Evolutionary conservation across 441 rosid species (phyloP), one percentile per base, ranked within the genome.

Genomic region (Euphorbia schlechtendalii): DNA sequence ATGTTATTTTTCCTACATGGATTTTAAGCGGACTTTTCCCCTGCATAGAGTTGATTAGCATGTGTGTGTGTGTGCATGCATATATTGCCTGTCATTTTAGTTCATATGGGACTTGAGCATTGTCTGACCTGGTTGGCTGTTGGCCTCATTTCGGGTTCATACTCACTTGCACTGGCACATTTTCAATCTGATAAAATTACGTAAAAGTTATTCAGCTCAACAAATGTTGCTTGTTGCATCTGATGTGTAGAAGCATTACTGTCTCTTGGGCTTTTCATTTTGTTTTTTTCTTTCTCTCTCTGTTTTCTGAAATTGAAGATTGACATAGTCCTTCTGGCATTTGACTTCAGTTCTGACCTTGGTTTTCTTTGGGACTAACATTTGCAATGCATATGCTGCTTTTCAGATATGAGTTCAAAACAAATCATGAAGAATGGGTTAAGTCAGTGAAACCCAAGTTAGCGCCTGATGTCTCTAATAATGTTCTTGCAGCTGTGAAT

Each of bases 391-490:
- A 43, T 68, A 41, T 40, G 45, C 59, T 69, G 41, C 66, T 64
- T 76, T 78, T 64, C 84, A 93, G 99, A 73, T 88, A 75, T 77
- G 99, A 90, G 75, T 90, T 93, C 77, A 88, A 74, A 81, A 82
- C 92, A 70, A 93, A 84, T 78, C 85, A 93, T 73, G 95, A 86
- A 82, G 97, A 86, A 67, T 93, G 99, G 99, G 76, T 87, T 67
- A 78, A 75, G 65, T 78, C 92, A 48, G 88, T 82, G 76, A 85
- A 84, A 74, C 96, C 96, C 51, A 82, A 76, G 72, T 74, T 90
- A 62, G 94, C 87, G 67, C 75, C 86, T 77, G 77, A 73, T 77
- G 77, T 82, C 51, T 81, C 86, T 73, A 69, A 66, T 74, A 73
- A 54, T 72, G 87, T 90, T 76, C 80, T 49, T 48, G 74, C 80